These are phyloP conservation scores for Suillus bovinus DNA, from an alignment of 768 basidiomycete genomes.

Conservation along the genomic window DNA sequence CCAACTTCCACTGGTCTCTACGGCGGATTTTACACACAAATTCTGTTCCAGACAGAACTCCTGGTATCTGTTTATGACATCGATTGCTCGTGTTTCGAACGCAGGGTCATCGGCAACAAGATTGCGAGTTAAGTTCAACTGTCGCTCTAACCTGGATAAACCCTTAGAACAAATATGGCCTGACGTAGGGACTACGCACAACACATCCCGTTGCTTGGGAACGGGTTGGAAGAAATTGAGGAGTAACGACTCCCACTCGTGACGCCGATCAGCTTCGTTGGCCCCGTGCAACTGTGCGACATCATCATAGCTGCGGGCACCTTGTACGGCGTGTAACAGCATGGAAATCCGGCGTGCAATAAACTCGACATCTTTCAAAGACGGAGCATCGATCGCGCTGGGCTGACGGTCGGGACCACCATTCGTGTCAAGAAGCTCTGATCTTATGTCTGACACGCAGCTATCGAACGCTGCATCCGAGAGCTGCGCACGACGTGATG, in stretches of 20 bases:
- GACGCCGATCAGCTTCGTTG: neutral
- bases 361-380: neutral
- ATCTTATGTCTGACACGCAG: neutral
- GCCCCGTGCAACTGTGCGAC: neutral
- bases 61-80: rapidly evolving
- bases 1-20: neutral
- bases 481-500: neutral
- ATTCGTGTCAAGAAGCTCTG: neutral
- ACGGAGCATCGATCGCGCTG: no score
- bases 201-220: neutral
- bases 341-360: neutral
- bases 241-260: slow-evolving; percentile 1
- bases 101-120: neutral
- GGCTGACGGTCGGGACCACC: no score
- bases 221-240: neutral
- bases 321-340: neutral
- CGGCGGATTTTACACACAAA: neutral
- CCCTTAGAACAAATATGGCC: neutral
- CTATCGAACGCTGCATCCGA: neutral
- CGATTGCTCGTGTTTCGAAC: neutral
- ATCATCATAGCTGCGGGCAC: neutral
- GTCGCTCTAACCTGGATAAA: neutral
- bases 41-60: rapidly evolving
- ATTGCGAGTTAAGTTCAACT: neutral
- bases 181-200: neutral